phyloP scores from a whole-genome alignment of 129 eudicot species.

The Escallonia rubra region DNA sequence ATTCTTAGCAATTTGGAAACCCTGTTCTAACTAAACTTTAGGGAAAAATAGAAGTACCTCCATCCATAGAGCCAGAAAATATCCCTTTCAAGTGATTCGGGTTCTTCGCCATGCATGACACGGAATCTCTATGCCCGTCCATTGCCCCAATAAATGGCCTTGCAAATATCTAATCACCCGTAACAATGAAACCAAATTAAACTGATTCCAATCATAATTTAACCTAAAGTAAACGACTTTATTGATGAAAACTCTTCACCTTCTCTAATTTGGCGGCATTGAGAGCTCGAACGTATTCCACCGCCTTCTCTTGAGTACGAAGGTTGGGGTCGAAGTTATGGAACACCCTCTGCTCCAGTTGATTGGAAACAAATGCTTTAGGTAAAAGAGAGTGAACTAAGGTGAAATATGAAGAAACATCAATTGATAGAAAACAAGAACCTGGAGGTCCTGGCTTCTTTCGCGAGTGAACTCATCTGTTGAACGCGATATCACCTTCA shows the following conservation, averaged over 20 bases:
- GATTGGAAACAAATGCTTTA: too few relatives aligned
- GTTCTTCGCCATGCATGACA: slow-evolving; percentile 85
- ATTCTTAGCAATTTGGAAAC: too few relatives aligned
- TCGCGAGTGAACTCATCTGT: slow-evolving; percentile 90
- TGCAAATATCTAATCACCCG: slow-evolving; percentile 57
- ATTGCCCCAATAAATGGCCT: slow-evolving; percentile 90
- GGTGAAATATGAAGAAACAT: background rate
- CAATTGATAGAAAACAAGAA: background rate
- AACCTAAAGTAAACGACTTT: background rate
- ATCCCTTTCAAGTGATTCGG: slow-evolving; percentile 73
- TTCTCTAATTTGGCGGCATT: slow-evolving; percentile 91
- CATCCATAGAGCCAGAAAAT: slow-evolving; percentile 93
- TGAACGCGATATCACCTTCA: slow-evolving; percentile 82
- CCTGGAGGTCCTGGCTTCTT: slow-evolving; percentile 94
- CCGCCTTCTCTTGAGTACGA: slow-evolving; percentile 87
- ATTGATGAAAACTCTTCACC: slow-evolving; percentile 22
- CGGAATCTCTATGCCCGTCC: slow-evolving; percentile 89
- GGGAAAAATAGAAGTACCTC: slow-evolving; percentile 46
- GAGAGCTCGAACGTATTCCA: slow-evolving; percentile 91
- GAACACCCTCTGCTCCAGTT: slow-evolving; percentile 59
- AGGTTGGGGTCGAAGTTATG: slow-evolving; percentile 74
- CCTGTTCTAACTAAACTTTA: background rate
- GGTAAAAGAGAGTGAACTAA: too few relatives aligned
- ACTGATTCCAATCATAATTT: background rate
- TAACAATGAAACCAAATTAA: background rate